Evolutionary conservation across 768 basidiomycete species (phyloP).

Genomic region (Calocybe indica): DNA sequence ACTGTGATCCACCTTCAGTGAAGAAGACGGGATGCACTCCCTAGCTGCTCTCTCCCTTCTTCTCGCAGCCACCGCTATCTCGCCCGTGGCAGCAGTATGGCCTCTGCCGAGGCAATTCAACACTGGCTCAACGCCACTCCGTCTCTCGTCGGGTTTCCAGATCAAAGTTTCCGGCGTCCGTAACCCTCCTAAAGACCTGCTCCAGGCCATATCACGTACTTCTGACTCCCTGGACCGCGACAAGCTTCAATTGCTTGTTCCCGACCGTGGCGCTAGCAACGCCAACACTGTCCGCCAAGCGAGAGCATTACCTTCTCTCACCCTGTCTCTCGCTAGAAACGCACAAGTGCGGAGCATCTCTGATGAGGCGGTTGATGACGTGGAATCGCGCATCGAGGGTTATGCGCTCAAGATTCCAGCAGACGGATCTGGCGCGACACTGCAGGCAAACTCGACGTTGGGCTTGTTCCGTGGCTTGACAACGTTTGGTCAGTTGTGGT

Average conservation of each 20-base stretch:
- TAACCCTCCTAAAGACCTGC: constrained; percentile 48
- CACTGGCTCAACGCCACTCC: constrained; percentile 32
- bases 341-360: constrained; percentile 40
- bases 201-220: constrained; percentile 47
- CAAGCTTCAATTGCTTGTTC: constrained; percentile 52
- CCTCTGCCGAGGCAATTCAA: constrained; percentile 35
- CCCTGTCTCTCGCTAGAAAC: constrained; percentile 32
- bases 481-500: constrained; percentile 71
- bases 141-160: constrained; percentile 27
- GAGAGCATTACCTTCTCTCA: constrained; percentile 35
- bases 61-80: no score
- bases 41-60: no score
- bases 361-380: constrained; percentile 42
- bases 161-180: constrained; percentile 37
- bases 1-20: no score
- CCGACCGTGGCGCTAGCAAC: constrained; percentile 55
- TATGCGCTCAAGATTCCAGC: constrained; percentile 55
- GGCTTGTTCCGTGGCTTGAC: constrained; percentile 70
- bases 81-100: constrained; percentile 24
- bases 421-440: constrained; percentile 46
- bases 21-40: no score
- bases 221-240: constrained; percentile 39
- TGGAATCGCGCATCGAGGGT: constrained; percentile 52
- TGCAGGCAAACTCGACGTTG: constrained; percentile 59
- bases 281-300: constrained; percentile 33